phyloP scores from a whole-genome alignment of 2,329 filamentous ascomycete genomes.

The Sporothrix luriei region DNA sequence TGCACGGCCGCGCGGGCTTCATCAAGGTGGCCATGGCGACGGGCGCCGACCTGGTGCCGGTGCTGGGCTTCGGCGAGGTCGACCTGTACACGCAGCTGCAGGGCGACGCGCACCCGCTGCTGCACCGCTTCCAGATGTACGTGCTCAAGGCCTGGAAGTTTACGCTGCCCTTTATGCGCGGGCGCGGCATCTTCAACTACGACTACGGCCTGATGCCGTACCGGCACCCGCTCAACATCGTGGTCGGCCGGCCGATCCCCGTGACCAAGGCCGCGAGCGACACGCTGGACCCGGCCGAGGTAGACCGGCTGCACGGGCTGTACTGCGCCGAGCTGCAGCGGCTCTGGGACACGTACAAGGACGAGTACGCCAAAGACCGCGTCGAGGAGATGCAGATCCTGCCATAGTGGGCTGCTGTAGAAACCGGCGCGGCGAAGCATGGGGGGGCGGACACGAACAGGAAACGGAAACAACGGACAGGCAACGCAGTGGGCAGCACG shows the following conservation, averaged over 20 bases:
- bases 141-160: conserved; percentile 88
- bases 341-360: conserved; percentile 78
- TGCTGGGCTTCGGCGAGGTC: conserved; percentile 92
- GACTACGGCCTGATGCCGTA: conserved; percentile 97
- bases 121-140: conserved; percentile 80
- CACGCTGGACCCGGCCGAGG: conserved; percentile 71
- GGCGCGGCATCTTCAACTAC: conserved; percentile 93
- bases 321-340: conserved; percentile 76
- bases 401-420: conserved; percentile 22
- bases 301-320: conserved; percentile 75
- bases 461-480: too few relatives aligned
- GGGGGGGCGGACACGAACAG: background rate
- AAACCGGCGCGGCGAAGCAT: background rate
- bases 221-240: conserved; percentile 80
- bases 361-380: conserved; percentile 67
- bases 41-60: conserved; percentile 91
- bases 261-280: conserved; percentile 58
- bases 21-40: conserved; percentile 89
- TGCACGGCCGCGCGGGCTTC: conserved; percentile 86
- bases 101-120: conserved; percentile 71
- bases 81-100: conserved; percentile 91
- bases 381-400: conserved; percentile 69
- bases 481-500: background rate
- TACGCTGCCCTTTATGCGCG: conserved; percentile 87
- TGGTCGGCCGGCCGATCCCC: conserved; percentile 79